Conservation (phyloP, 169 alveolate genomes). For the Plasmodium adleri region DNA sequence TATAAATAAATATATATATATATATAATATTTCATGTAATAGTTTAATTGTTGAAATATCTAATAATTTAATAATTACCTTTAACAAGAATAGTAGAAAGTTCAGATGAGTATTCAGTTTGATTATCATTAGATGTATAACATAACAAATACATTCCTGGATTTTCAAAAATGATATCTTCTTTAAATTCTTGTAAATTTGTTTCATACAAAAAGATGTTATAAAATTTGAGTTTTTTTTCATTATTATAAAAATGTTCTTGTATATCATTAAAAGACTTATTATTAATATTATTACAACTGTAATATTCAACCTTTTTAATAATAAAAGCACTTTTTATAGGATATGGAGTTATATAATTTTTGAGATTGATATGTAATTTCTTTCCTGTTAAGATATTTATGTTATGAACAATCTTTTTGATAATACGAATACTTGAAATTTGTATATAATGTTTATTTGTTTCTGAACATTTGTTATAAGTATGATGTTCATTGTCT, state of each 20-base stretch:
- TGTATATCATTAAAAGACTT: slow-evolving; percentile 47
- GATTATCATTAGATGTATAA: slow-evolving; percentile 46
- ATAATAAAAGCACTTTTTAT: slow-evolving; percentile 62
- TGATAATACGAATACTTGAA: slow-evolving; percentile 47
- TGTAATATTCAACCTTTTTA: slow-evolving; percentile 24
- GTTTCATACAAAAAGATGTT: slow-evolving; percentile 36
- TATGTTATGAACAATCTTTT: slow-evolving; percentile 2
- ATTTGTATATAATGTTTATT: slow-evolving; percentile 40
- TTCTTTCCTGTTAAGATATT: slow-evolving; percentile 34
- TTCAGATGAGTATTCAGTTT: slow-evolving; percentile 24
- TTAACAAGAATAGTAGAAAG: slow-evolving; percentile 33
- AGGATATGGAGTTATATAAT: slow-evolving; percentile 44
- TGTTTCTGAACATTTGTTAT: slow-evolving; percentile 26
- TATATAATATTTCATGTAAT: neutral
- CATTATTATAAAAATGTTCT: slow-evolving; percentile 42
- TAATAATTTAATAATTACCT: slow-evolving; percentile 18
- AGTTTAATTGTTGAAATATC: neutral
- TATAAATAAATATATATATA: neutral
- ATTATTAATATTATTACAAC: slow-evolving; percentile 46
- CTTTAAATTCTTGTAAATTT: slow-evolving; percentile 16
- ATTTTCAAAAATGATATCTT: slow-evolving; percentile 28
- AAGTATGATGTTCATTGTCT: slow-evolving; percentile 19
- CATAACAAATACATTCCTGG: slow-evolving; percentile 64
- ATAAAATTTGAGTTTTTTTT: slow-evolving; percentile 35
- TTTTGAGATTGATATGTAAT: slow-evolving; percentile 5